A percentile compares a stretch with the other conserved stretches of the same genome.
Evolutionary conservation across 192 early-diverging fungal species (phyloP).

Genomic region (Pilobolus umbonatus): DNA sequence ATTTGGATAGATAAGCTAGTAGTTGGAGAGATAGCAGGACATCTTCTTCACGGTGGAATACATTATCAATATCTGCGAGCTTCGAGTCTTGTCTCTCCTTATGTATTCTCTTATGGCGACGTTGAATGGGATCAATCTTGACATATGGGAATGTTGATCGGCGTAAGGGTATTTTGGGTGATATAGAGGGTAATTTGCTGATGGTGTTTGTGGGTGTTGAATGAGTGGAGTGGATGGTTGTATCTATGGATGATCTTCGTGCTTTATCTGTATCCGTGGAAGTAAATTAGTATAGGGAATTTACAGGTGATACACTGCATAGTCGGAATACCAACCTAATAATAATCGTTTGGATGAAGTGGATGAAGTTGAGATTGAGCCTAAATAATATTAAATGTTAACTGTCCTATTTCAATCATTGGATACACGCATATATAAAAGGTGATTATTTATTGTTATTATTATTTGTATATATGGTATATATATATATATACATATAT

Average conservation of each 20-base stretch:
- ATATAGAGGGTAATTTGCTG: constrained; percentile 1
- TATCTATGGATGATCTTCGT: neutral
- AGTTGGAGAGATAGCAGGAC: constrained; percentile 81
- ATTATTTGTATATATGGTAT: no score
- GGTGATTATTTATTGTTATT: no score
- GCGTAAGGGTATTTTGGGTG: neutral
- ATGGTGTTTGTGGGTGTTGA: neutral
- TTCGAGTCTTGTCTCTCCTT: constrained; percentile 17
- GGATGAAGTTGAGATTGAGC: neutral
- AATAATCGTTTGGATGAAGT: neutral
- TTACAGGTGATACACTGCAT: constrained; percentile 10
- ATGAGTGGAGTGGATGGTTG: neutral
- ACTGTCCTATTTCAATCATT: no score
- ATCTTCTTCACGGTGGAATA: constrained; percentile 75
- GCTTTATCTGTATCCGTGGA: neutral
- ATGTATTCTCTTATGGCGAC: constrained; percentile 17
- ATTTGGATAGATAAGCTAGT: constrained; percentile 88
- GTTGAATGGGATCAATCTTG: constrained; percentile 11
- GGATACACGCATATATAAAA: no score
- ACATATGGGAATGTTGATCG: constrained; percentile 23
- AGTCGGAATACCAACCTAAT: constrained; percentile 29
- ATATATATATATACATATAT: no score
- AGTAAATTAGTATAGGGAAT: neutral
- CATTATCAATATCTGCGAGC: constrained; percentile 9
- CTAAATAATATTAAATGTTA: no score